Evolutionary conservation across 306 rosid species (phyloP).

Genomic region (Gastrolobium villosum): DNA sequence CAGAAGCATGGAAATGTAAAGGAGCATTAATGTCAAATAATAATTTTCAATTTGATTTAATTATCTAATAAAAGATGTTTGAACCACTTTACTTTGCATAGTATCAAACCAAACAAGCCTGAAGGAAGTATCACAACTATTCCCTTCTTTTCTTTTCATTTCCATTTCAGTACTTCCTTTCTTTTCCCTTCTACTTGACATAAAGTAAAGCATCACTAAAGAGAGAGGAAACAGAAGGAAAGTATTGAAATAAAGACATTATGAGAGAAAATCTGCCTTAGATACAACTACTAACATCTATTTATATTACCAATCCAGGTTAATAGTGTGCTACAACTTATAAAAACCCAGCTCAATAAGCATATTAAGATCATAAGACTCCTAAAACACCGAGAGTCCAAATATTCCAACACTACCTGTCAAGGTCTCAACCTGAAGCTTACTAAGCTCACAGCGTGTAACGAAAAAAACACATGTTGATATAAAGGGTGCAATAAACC

Average conservation of each 20-base stretch:
- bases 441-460: neutral
- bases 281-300: neutral
- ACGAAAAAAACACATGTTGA: neutral
- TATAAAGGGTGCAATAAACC: neutral
- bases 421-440: neutral
- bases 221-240: neutral
- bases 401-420: neutral
- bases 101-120: slow-evolving; percentile 7
- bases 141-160: neutral
- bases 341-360: neutral
- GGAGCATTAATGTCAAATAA: neutral
- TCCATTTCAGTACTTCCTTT: neutral
- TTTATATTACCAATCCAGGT: neutral
- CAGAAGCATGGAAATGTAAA: neutral
- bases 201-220: neutral
- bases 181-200: neutral
- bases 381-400: too few species aligned
- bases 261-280: neutral
- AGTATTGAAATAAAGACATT: neutral
- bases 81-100: neutral
- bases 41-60: neutral
- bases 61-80: neutral
- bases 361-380: neutral
- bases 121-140: neutral
- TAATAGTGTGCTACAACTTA: neutral